Conservation (phyloP, 768 basidiomycete genomes). For the Phaeotremella fagi region DNA sequence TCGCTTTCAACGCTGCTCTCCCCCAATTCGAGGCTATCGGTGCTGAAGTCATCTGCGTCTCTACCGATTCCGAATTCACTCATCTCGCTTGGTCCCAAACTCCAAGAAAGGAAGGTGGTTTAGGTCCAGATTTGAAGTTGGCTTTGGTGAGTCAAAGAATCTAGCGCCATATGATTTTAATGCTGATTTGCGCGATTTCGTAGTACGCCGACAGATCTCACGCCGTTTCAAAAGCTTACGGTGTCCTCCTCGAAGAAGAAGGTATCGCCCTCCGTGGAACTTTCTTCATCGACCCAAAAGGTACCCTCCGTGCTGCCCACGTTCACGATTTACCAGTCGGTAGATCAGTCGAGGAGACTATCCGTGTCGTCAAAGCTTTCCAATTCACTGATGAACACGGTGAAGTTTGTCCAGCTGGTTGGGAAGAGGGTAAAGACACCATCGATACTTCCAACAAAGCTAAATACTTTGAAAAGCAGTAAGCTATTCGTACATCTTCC, state of each 20-base stretch:
- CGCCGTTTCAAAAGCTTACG: slow-evolving; percentile 77
- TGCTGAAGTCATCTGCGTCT: slow-evolving; percentile 74
- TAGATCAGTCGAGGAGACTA: slow-evolving; percentile 88
- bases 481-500: slow-evolving; percentile 14
- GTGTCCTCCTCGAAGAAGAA: slow-evolving; percentile 79
- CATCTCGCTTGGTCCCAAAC: slow-evolving; percentile 84
- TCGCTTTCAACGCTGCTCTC: slow-evolving; percentile 88
- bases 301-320: slow-evolving; percentile 31
- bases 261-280: slow-evolving; percentile 75
- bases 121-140: slow-evolving; percentile 80
- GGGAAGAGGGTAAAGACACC: slow-evolving; percentile 61
- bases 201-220: slow-evolving; percentile 53
- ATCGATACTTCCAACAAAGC: slow-evolving; percentile 36
- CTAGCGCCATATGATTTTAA: no score
- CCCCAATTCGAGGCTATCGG: slow-evolving; percentile 66
- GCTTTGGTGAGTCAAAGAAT: slow-evolving; percentile 55
- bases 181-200: no score
- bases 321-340: slow-evolving; percentile 91
- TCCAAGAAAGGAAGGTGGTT: slow-evolving; percentile 76
- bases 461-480: slow-evolving; percentile 38
- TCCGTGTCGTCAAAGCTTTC: slow-evolving; percentile 88
- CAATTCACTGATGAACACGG: slow-evolving; percentile 71
- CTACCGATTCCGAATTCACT: slow-evolving; percentile 73
- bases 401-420: slow-evolving; percentile 89
- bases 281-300: slow-evolving; percentile 46